Evolutionary conservation across 805 yeast species (phyloP).

Genomic region (Torulaspora quercuum): DNA sequence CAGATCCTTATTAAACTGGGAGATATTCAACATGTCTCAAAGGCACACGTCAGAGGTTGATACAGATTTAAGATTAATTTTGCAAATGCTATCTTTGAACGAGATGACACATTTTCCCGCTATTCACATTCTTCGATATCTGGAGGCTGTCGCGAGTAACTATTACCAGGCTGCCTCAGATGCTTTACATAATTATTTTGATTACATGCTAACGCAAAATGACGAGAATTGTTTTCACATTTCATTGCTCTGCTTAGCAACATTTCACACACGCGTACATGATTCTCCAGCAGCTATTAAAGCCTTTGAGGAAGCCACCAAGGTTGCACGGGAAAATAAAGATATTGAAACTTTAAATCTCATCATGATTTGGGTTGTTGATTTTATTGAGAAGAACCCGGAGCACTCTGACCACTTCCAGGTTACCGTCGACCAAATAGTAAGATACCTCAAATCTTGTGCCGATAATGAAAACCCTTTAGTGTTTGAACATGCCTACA

Average conservation of each 20-base stretch:
- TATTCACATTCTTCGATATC: constrained; percentile 25
- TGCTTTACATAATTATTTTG: constrained; percentile 60
- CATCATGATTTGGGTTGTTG: constrained; percentile 68
- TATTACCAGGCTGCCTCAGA: constrained; percentile 41
- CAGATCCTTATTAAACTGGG: constrained; percentile 26
- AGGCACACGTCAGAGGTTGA: constrained; percentile 5
- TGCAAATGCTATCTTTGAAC: constrained; percentile 15
- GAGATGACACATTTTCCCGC: constrained; percentile 30
- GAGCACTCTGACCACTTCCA: constrained; percentile 48
- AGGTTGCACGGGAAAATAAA: constrained; percentile 81
- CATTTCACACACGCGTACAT: constrained; percentile 65
- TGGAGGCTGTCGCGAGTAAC: constrained; percentile 16
- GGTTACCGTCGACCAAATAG: constrained; percentile 60
- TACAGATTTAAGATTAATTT: constrained; percentile 7
- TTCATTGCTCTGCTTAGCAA: constrained; percentile 68
- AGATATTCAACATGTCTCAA: constrained; percentile 16
- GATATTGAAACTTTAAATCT: constrained; percentile 71
- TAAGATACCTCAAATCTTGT: constrained; percentile 47
- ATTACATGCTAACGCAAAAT: constrained; percentile 67
- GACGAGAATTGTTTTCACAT: constrained; percentile 68
- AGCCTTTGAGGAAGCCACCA: constrained; percentile 81
- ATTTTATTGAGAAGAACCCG: constrained; percentile 68
- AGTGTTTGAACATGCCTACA: constrained; percentile 54
- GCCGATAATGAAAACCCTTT: constrained; percentile 29
- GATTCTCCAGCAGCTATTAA: constrained; percentile 65